A percentile compares a stretch with the other conserved stretches of the same genome.
These are phyloP conservation scores for Stagonosporopsis tanaceti DNA, from an alignment of 2,329 filamentous ascomycete species.

Conservation along the genomic window DNA sequence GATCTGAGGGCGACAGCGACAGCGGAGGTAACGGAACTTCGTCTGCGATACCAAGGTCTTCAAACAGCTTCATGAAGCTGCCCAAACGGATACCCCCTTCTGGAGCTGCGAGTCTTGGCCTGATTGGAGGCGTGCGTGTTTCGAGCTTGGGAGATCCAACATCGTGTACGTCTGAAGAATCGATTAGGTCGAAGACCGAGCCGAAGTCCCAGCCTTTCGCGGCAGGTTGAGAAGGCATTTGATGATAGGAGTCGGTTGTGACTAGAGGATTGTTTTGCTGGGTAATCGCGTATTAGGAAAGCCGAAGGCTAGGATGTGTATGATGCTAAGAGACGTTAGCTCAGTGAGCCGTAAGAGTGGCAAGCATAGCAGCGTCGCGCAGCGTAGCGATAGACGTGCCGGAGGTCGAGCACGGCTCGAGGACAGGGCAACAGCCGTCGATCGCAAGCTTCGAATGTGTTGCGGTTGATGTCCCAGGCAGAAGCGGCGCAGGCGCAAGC, in stretches of 20 bases:
- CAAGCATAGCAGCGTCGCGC: constrained; percentile 8
- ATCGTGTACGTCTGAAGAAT: constrained; percentile 32
- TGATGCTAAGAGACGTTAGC: constrained; percentile 28
- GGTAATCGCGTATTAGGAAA: constrained; percentile 9
- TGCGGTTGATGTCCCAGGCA: constrained; percentile 12
- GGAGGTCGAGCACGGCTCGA: background rate
- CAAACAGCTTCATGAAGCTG: constrained; percentile 58
- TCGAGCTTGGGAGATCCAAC: constrained; percentile 31
- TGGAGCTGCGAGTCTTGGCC: constrained; percentile 13
- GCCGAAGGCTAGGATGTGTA: constrained; percentile 25
- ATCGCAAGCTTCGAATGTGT: background rate
- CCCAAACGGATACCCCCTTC: constrained; percentile 46
- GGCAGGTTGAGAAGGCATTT: constrained; percentile 47
- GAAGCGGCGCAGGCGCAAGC: constrained; percentile 8
- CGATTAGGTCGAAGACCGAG: constrained; percentile 54
- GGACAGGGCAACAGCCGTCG: background rate
- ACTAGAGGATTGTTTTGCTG: background rate
- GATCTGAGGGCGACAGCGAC: constrained; percentile 32
- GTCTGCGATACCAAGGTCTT: constrained; percentile 51
- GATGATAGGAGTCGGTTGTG: background rate
- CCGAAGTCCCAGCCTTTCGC: constrained; percentile 57
- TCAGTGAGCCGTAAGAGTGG: constrained; percentile 4
- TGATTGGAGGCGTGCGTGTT: constrained; percentile 12
- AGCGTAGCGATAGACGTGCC: background rate
- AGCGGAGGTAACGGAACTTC: constrained; percentile 26